Percentiles rank a stretch among this genome's conserved stretches.
Evolutionary conservation across 2,329 filamentous ascomycete species (phyloP).

Genomic region (Talaromyces verruculosus): DNA sequence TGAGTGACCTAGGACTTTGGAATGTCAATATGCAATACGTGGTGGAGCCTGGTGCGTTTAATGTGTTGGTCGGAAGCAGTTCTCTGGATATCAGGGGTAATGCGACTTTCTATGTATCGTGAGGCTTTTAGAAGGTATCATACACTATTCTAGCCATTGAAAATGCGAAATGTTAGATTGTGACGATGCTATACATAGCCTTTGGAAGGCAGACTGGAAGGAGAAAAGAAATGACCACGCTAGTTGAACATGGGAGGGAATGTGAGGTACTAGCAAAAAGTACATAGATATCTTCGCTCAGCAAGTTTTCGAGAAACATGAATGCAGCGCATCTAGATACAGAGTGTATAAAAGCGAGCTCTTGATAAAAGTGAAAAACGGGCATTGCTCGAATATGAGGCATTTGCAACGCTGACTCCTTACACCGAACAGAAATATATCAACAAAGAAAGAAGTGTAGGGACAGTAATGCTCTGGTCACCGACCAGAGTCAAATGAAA

Average conservation of each 20-base stretch:
- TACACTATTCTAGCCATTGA: neutral
- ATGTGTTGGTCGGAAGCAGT: conserved; percentile 59
- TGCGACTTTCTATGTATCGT: conserved; percentile 33
- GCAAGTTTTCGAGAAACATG: neutral
- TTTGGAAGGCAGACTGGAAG: neutral
- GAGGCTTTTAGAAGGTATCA: neutral
- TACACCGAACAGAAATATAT: conserved; percentile 2
- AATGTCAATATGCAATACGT: conserved; percentile 66
- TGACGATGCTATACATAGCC: conserved; percentile 6
- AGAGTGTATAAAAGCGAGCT: neutral
- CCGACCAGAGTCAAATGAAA: conserved; percentile 8
- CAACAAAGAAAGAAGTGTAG: conserved; percentile 7
- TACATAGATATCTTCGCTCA: conserved; percentile 12
- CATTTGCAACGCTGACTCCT: neutral
- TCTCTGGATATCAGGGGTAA: conserved; percentile 38
- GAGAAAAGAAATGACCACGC: conserved; percentile 9
- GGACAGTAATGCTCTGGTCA: neutral
- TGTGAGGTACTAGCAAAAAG: conserved; percentile 8
- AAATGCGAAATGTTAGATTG: neutral
- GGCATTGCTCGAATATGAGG: neutral
- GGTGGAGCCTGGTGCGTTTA: conserved; percentile 69
- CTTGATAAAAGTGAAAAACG: neutral
- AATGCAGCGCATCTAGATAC: conserved; percentile 9
- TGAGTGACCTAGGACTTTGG: conserved; percentile 58
- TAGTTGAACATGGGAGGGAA: neutral